A percentile compares a stretch with the other conserved stretches of the same genome.
phyloP scores from a whole-genome alignment of 2,329 filamentous ascomycete species.

The Fusarium verticillioides region DNA sequence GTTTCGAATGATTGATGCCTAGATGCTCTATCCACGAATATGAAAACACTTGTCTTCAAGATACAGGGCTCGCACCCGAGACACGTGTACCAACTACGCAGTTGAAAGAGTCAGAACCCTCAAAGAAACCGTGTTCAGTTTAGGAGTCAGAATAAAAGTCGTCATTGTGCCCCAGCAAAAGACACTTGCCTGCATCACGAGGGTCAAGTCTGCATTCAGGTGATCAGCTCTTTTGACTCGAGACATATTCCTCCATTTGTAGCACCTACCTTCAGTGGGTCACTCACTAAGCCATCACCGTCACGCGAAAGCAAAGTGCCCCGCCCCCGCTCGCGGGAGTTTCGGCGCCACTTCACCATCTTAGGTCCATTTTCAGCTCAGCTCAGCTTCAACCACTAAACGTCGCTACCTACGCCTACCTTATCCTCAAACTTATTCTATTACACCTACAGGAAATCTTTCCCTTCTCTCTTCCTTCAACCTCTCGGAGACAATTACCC shows the following conservation, averaged over 20 bases:
- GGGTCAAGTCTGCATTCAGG: slow-evolving; percentile 18
- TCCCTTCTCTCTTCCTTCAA: background rate
- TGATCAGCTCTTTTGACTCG: slow-evolving; percentile 15
- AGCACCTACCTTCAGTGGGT: slow-evolving; percentile 8
- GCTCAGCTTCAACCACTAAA: slow-evolving; percentile 12
- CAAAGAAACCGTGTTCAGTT: slow-evolving; percentile 16
- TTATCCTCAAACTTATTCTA: slow-evolving; percentile 8
- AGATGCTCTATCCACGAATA: background rate
- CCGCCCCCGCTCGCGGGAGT: slow-evolving; percentile 38
- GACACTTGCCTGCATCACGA: slow-evolving; percentile 22
- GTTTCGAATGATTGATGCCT: background rate
- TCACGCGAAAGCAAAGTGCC: slow-evolving; percentile 24
- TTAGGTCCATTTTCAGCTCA: slow-evolving; percentile 9
- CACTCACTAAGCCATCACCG: slow-evolving; percentile 19
- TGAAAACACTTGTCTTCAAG: slow-evolving; percentile 19
- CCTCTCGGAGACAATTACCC: slow-evolving; percentile 1
- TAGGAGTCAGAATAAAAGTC: background rate
- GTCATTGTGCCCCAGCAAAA: background rate
- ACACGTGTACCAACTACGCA: background rate
- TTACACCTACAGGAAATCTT: background rate
- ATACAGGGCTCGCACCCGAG: background rate
- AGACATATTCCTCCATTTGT: slow-evolving; percentile 7
- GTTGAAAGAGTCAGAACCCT: background rate
- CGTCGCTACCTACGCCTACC: background rate
- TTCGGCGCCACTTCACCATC: slow-evolving; percentile 25